Evolutionary conservation across 495 filamentous ascomycete species (phyloP).

Genomic region (Coniosporium apollinis): DNA sequence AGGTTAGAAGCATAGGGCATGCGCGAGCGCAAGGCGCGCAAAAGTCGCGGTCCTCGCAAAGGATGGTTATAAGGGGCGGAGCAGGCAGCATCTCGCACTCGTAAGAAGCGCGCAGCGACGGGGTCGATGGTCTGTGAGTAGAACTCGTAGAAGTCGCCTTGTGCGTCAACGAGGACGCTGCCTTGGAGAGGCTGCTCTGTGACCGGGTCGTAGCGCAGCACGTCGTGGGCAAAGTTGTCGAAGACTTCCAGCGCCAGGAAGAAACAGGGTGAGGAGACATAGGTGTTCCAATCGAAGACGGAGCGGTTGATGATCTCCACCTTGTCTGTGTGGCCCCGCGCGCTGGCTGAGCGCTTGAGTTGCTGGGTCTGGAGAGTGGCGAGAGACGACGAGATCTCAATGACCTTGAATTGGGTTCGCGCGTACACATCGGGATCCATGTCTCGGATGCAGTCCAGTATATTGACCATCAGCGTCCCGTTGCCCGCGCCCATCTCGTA

Average conservation of each 20-base stretch:
- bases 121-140: constrained; percentile 69
- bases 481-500: constrained; percentile 98
- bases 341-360: constrained; percentile 41
- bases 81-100: constrained; percentile 53
- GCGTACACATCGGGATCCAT: constrained; percentile 82
- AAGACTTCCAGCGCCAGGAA: constrained; percentile 98
- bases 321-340: constrained; percentile 58
- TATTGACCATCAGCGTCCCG: constrained; percentile 94
- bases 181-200: constrained; percentile 72
- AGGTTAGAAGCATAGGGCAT: constrained; percentile 59
- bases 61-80: constrained; percentile 36
- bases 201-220: constrained; percentile 64
- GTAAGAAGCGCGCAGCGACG: constrained; percentile 63
- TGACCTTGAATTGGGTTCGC: constrained; percentile 84
- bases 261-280: constrained; percentile 81
- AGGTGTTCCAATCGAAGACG: constrained; percentile 83
- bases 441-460: constrained; percentile 88
- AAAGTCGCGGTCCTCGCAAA: constrained; percentile 32
- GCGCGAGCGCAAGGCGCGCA: constrained; percentile 39
- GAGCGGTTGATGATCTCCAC: constrained; percentile 89
- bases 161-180: constrained; percentile 62
- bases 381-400: constrained; percentile 76
- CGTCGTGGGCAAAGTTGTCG: constrained; percentile 95
- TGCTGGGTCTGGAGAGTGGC: constrained; percentile 62
- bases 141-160: constrained; percentile 90